phyloP scores from a whole-genome alignment of 345 rosid genomes.

The Rhizophora mangle region DNA sequence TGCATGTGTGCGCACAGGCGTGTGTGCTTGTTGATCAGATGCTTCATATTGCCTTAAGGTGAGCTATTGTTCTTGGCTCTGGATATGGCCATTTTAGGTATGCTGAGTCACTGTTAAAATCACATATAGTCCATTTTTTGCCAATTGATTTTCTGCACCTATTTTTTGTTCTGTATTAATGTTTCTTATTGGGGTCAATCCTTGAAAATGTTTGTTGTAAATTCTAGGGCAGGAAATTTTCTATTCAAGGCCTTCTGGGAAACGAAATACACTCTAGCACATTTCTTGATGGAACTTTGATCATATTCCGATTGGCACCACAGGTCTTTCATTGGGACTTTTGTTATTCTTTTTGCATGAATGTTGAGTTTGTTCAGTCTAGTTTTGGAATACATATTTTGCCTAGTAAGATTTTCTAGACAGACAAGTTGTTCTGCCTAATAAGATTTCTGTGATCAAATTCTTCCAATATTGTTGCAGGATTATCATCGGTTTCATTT shows the following conservation, averaged over 20 bases:
- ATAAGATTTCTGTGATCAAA: not conserved
- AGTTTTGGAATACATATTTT: not conserved
- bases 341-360: not conserved
- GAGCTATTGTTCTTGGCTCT: not conserved
- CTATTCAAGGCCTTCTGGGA: constrained; percentile 83
- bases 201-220: not conserved
- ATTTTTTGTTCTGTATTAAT: constrained; percentile 1
- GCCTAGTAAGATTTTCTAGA: not conserved
- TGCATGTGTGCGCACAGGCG: too few species aligned
- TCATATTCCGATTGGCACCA: constrained; percentile 89
- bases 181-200: not conserved
- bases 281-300: constrained; percentile 69
- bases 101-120: not conserved
- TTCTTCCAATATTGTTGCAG: constrained; percentile 34
- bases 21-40: too few species aligned
- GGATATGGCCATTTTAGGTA: not conserved
- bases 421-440: not conserved
- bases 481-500: constrained; percentile 88
- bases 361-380: not conserved
- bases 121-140: not conserved
- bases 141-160: not conserved
- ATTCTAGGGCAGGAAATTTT: constrained; percentile 76
- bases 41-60: too few species aligned
- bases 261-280: constrained; percentile 42
- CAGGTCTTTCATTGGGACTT: constrained; percentile 44